These are phyloP conservation scores for Nemania serpens DNA, from an alignment of 2,329 filamentous ascomycete genomes.

Conservation along the genomic window DNA sequence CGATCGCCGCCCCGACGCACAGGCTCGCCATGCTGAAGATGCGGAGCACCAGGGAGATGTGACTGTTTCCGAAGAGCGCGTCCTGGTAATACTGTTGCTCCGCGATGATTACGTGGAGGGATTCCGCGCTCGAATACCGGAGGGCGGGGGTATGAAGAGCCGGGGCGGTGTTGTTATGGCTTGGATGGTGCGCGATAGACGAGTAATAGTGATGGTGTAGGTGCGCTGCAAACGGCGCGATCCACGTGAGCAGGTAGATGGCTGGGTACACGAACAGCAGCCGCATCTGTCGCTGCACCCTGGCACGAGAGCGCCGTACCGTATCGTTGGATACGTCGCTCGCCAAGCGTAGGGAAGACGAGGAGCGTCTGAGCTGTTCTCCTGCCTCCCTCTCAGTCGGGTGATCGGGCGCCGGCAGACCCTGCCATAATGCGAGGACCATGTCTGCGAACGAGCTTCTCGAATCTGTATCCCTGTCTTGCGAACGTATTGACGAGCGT, in stretches of 20 bases:
- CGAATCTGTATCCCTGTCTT: not conserved
- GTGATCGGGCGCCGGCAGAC: not conserved
- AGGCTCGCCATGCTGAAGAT: conserved; percentile 62
- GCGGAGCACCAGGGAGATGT: conserved; percentile 53
- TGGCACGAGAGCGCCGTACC: conserved; percentile 51
- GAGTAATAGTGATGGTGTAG: conserved; percentile 48
- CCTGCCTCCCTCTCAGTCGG: not conserved
- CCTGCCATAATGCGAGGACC: conserved; percentile 21
- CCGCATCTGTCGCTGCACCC: conserved; percentile 69
- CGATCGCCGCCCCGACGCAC: conserved; percentile 68
- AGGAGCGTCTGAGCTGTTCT: conserved; percentile 5
- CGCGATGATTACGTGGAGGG: too few relatives aligned
- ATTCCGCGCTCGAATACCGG: too few relatives aligned
- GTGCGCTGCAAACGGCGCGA: conserved; percentile 71
- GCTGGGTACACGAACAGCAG: conserved; percentile 77
- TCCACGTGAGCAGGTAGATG: conserved; percentile 74
- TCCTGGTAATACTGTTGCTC: too few relatives aligned
- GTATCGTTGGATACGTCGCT: conserved; percentile 39
- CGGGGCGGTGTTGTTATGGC: not conserved
- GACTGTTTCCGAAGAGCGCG: not conserved
- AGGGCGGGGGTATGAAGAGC: not conserved
- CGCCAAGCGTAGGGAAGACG: conserved; percentile 27
- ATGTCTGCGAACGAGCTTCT: conserved; percentile 27
- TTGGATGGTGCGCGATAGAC: conserved; percentile 48
- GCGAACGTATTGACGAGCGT: not conserved